phyloP scores from a whole-genome alignment of 2,329 filamentous ascomycete genomes.

The Helminthosporium solani region DNA sequence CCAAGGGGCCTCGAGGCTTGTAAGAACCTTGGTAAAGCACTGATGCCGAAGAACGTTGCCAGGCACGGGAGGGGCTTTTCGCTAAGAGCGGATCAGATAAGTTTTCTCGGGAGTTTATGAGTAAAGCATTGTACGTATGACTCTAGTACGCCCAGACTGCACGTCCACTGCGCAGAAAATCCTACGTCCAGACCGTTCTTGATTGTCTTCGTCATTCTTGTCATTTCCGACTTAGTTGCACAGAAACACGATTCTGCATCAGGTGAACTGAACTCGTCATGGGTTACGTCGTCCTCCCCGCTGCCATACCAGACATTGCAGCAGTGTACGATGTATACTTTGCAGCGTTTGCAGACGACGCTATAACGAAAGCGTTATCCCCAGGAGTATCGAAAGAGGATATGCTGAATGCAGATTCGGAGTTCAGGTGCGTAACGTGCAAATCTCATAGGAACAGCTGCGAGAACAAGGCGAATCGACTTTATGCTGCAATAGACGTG shows the following conservation, averaged over 20 bases:
- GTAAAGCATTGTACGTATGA: too few species aligned
- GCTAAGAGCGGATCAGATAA: slow-evolving; percentile 30
- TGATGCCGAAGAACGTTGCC: too few species aligned
- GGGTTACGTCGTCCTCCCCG: slow-evolving; percentile 47
- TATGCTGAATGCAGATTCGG: slow-evolving; percentile 20
- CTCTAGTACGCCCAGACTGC: too few species aligned
- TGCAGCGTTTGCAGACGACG: slow-evolving; percentile 46
- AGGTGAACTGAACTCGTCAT: too few species aligned
- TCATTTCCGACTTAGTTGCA: too few species aligned
- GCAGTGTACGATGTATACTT: slow-evolving; percentile 53
- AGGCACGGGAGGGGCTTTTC: neutral
- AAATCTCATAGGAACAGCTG: neutral
- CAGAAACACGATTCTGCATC: too few species aligned
- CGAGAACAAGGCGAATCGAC: neutral
- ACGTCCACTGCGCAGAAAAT: too few species aligned
- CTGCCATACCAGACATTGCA: slow-evolving; percentile 50
- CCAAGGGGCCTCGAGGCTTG: too few species aligned
- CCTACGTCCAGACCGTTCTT: too few species aligned
- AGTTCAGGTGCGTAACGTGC: slow-evolving; percentile 19
- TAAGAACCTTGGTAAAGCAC: too few species aligned
- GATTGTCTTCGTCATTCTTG: too few species aligned
- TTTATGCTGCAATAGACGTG: neutral
- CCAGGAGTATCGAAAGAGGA: slow-evolving; percentile 30
- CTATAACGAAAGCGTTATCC: slow-evolving; percentile 49
- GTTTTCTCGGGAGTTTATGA: slow-evolving; percentile 2